phyloP scores from a whole-genome alignment of 106 monocot species.

The Vanilla planifolia region DNA sequence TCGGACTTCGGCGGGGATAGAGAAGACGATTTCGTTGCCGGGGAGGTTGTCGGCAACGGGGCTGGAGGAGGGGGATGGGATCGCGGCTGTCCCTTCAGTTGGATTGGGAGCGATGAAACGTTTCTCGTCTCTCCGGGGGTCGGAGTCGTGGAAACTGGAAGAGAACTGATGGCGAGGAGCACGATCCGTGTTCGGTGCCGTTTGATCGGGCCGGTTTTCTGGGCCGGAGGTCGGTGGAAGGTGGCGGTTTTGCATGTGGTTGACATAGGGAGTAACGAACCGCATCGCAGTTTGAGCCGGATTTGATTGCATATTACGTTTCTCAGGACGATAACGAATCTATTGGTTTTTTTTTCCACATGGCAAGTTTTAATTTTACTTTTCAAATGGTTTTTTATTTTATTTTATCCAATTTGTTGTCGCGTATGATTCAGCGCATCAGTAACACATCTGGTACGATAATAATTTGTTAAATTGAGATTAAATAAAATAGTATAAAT shows the following conservation, averaged over 20 bases:
- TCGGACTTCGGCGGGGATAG: not conserved
- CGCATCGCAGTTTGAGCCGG: too few relatives aligned
- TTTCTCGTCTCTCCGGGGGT: constrained; percentile 18
- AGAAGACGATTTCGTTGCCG: constrained; percentile 16
- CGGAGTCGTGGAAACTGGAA: constrained; percentile 42
- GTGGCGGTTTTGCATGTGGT: not conserved
- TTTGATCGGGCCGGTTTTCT: constrained; percentile 2
- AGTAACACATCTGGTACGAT: too few relatives aligned
- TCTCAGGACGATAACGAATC: too few relatives aligned
- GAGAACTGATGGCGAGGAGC: constrained; percentile 11
- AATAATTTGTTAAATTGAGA: too few relatives aligned
- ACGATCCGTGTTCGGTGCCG: constrained; percentile 10
- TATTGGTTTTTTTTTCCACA: too few relatives aligned
- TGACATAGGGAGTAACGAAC: too few relatives aligned
- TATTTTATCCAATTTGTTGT: too few relatives aligned
- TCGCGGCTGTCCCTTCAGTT: constrained; percentile 3
- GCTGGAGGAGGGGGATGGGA: not conserved
- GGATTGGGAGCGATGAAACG: constrained; percentile 20
- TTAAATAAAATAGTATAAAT: too few relatives aligned
- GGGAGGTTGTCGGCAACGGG: constrained; percentile 20
- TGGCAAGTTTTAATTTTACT: too few relatives aligned
- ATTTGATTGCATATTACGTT: too few relatives aligned
- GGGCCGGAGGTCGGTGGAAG: constrained; percentile 1
- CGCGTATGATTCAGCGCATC: too few relatives aligned
- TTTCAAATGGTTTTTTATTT: too few relatives aligned